Conservation (phyloP, 805 yeast genomes). For the Saccharomycopsis sp. region DNA sequence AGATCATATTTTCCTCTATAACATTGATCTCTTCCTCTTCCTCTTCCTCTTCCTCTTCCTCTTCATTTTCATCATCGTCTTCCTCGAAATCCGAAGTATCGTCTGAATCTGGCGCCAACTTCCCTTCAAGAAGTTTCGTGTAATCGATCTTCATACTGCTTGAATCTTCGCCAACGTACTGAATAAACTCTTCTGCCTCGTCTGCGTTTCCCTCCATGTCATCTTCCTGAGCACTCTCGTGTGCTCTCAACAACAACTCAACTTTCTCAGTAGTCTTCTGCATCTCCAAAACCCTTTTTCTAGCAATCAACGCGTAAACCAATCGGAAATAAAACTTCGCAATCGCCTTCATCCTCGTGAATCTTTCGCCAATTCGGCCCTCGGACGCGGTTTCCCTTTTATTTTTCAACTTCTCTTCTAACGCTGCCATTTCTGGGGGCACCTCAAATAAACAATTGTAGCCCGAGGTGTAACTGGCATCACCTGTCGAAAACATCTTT, state of each 20-base stretch:
- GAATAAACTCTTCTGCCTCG: no score
- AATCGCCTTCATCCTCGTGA: neutral
- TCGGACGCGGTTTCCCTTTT: slow-evolving; percentile 4
- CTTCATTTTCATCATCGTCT: slow-evolving; percentile 15
- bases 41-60: neutral
- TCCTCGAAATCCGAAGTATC: slow-evolving; percentile 28
- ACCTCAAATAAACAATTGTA: slow-evolving; percentile 24
- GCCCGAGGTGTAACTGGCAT: slow-evolving; percentile 3
- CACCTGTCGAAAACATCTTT: slow-evolving; percentile 19
- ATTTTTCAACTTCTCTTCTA: slow-evolving; percentile 14
- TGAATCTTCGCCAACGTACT: slow-evolving; percentile 11
- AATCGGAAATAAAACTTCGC: slow-evolving; percentile 1
- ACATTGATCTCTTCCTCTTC: neutral
- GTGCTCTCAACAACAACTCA: neutral
- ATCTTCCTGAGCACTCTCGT: neutral
- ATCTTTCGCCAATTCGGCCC: neutral
- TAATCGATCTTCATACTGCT: slow-evolving; percentile 22
- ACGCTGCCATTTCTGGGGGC: slow-evolving; percentile 26
- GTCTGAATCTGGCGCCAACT: slow-evolving; percentile 32
- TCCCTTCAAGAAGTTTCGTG: slow-evolving; percentile 25
- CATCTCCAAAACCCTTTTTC: slow-evolving; percentile 6
- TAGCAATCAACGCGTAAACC: slow-evolving; percentile 2
- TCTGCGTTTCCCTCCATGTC: neutral
- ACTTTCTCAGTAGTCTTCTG: no score
- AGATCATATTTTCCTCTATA: neutral